A percentile compares a stretch with the other conserved stretches of the same genome.
Evolutionary conservation across 257 asterid genomes (phyloP).

Genomic region (Thymus quinquecostatus): DNA sequence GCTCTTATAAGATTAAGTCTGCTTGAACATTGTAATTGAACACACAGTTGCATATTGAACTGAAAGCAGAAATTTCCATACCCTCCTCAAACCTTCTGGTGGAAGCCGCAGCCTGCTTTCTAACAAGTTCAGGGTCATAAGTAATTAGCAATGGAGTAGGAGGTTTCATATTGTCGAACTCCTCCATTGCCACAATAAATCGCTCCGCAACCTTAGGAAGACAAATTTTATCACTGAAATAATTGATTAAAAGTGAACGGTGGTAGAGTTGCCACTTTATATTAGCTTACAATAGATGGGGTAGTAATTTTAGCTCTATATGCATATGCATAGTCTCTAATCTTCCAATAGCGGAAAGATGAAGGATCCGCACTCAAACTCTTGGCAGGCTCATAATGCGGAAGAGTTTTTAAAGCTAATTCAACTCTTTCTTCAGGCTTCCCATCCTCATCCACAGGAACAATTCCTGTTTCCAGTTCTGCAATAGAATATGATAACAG

Average conservation of each 20-base stretch:
- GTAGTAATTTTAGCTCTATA: constrained; percentile 83
- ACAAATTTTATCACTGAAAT: constrained; percentile 13
- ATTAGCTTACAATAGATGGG: constrained; percentile 77
- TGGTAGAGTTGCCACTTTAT: constrained; percentile 24
- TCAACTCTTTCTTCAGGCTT: constrained; percentile 79
- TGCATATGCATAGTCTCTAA: constrained; percentile 96
- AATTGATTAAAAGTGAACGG: constrained; percentile 11
- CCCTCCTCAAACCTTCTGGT: constrained; percentile 96
- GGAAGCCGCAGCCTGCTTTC: constrained; percentile 95
- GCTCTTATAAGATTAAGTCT: constrained; percentile 31
- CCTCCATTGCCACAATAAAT: constrained; percentile 84
- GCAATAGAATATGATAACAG: constrained; percentile 29
- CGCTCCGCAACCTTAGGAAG: constrained; percentile 81
- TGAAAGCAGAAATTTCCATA: constrained; percentile 28
- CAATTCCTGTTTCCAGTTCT: constrained; percentile 73
- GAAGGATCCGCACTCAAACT: constrained; percentile 62
- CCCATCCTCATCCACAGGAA: constrained; percentile 70
- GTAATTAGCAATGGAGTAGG: constrained; percentile 75
- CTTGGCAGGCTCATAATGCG: constrained; percentile 70
- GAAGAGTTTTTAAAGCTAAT: constrained; percentile 76
- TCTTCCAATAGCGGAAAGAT: constrained; percentile 90
- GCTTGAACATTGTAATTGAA: constrained; percentile 3
- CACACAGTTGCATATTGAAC: constrained; percentile 14
- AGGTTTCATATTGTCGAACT: constrained; percentile 66
- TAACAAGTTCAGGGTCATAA: constrained; percentile 75